phyloP scores from a whole-genome alignment of 306 rosid species.

The Gleditsia sinensis region DNA sequence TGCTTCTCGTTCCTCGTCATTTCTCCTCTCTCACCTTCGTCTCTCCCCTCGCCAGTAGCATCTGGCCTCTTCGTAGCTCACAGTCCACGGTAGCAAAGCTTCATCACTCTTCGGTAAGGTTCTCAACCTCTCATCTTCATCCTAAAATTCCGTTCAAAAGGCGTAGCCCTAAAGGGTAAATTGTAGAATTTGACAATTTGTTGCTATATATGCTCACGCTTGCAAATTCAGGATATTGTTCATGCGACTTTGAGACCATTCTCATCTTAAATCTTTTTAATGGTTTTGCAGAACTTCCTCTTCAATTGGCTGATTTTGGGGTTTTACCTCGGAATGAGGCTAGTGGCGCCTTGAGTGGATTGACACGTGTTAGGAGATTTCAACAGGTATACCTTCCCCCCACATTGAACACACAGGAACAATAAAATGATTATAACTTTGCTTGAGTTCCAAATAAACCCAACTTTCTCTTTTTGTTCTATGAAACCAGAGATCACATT shows the following conservation, averaged over 20 bases:
- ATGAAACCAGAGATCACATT: constrained; percentile 14
- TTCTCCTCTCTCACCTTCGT: too few relatives aligned
- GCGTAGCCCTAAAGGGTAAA: too few relatives aligned
- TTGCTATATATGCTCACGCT: too few relatives aligned
- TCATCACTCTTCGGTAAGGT: too few relatives aligned
- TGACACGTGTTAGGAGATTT: constrained; percentile 95
- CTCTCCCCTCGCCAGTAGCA: too few relatives aligned
- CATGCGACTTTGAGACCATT: background rate
- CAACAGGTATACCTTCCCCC: constrained; percentile 72
- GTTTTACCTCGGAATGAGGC: constrained; percentile 98
- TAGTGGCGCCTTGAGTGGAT: constrained; percentile 96
- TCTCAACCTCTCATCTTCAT: too few relatives aligned
- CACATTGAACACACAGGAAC: background rate
- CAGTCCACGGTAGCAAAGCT: too few relatives aligned
- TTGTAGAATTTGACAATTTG: too few relatives aligned
- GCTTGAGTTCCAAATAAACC: background rate
- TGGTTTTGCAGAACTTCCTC: constrained; percentile 83
- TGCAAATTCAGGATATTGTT: background rate
- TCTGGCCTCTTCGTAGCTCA: too few relatives aligned
- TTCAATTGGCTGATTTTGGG: constrained; percentile 94
- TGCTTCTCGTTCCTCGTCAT: too few relatives aligned
- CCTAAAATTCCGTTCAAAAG: too few relatives aligned
- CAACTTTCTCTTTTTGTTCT: too few relatives aligned
- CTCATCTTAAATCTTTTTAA: constrained; percentile 8
- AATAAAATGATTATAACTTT: background rate